These are phyloP conservation scores for Zoysia pacifica DNA, from an alignment of 176 grass and related monocot species.

Conservation along the genomic window DNA sequence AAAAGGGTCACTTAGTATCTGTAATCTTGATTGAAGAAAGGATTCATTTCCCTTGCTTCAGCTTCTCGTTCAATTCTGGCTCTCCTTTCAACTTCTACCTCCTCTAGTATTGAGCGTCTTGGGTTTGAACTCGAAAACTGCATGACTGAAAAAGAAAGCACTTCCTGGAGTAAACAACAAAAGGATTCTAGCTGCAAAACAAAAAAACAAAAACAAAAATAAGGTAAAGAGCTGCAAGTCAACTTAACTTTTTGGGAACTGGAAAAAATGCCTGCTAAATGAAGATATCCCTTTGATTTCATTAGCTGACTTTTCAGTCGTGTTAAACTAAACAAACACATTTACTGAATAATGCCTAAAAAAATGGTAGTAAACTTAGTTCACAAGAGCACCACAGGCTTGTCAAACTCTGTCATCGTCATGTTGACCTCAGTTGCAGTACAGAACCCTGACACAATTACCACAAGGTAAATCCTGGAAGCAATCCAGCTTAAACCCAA, in stretches of 20 bases:
- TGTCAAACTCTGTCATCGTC: slow-evolving; percentile 1
- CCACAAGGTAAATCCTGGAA: neutral
- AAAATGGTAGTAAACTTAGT: neutral
- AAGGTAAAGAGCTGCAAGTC: neutral
- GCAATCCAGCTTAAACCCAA: neutral
- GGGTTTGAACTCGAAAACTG: slow-evolving; percentile 63
- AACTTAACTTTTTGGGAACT: neutral
- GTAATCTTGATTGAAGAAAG: slow-evolving; percentile 62
- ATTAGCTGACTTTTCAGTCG: neutral
- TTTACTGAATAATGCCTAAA: neutral
- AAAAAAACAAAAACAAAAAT: neutral
- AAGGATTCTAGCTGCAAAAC: neutral
- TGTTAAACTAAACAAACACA: slow-evolving; percentile 10
- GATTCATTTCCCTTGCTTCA: slow-evolving; percentile 59
- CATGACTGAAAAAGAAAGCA: slow-evolving; percentile 21
- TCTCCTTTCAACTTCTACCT: slow-evolving; percentile 84
- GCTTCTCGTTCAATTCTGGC: slow-evolving; percentile 59
- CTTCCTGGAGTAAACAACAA: neutral
- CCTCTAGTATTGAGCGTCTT: slow-evolving; percentile 78
- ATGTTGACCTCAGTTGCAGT: neutral
- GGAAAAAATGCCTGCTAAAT: neutral
- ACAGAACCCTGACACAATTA: neutral
- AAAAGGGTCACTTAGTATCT: slow-evolving; percentile 33
- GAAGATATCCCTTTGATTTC: neutral
- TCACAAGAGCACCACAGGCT: neutral